A percentile compares a stretch with the other conserved stretches of the same genome.
Evolutionary conservation across 345 rosid species (phyloP).

Genomic region (Rhodamnia rubescens): DNA sequence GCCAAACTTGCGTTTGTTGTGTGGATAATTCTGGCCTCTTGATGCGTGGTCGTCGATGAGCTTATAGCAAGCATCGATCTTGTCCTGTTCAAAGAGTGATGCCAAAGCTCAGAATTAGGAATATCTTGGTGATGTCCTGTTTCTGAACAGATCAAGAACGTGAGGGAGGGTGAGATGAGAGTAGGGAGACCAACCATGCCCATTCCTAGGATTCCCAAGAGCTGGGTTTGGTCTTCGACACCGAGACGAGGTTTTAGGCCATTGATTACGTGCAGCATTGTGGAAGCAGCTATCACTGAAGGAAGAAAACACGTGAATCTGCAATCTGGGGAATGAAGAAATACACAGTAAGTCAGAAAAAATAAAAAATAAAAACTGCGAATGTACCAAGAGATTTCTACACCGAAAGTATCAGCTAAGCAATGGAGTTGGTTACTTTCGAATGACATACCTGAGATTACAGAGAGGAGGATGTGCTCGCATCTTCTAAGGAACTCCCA

Average conservation of each 20-base stretch:
- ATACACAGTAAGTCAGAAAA: neutral
- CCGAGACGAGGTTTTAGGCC: slow-evolving; percentile 24
- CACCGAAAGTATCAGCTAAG: neutral
- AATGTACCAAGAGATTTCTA: neutral
- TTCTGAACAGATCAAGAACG: neutral
- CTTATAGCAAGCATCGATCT: slow-evolving; percentile 34
- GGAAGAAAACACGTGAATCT: slow-evolving; percentile 39
- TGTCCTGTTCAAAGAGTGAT: slow-evolving; percentile 21
- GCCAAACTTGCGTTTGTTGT: slow-evolving; percentile 36
- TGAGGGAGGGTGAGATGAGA: neutral
- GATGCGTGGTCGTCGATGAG: slow-evolving; percentile 24
- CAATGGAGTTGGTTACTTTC: neutral
- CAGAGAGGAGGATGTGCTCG: slow-evolving; percentile 26
- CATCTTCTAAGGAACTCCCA: slow-evolving; percentile 47
- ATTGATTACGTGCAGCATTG: slow-evolving; percentile 41
- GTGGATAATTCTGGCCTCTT: slow-evolving; percentile 4
- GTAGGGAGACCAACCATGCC: slow-evolving; percentile 25
- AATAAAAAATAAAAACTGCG: neutral
- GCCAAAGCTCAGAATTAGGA: neutral
- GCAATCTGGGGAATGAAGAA: slow-evolving; percentile 21
- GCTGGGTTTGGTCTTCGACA: slow-evolving; percentile 24
- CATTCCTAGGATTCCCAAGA: slow-evolving; percentile 32
- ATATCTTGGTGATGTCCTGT: neutral
- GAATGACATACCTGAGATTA: slow-evolving; percentile 28
- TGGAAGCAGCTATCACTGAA: slow-evolving; percentile 47